Evolutionary conservation across 495 filamentous ascomycete genomes (phyloP), one percentile per base, ranked within the genome.

Genomic region (Bombardia bombarda): DNA sequence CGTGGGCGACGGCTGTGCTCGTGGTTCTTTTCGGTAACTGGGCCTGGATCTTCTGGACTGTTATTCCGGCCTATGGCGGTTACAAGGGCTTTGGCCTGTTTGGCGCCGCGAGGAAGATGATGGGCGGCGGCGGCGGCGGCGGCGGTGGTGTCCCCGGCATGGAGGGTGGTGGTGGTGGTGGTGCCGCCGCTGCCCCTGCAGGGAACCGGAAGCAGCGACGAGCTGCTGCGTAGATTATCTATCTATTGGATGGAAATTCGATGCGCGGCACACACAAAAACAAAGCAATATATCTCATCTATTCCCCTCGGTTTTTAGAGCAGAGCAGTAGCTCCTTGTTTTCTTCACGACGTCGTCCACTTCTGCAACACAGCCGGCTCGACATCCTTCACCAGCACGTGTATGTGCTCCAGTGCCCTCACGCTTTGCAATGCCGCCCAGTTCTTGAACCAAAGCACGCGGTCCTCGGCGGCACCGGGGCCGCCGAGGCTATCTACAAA

Each of bases 371-470:
- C 49, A 7, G 69, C 66, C 28, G 79, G 70, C 6, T 74, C 75
- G 23, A 79, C 76, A 62, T 77, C 78, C 44, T 66, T 73, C 12
- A 88, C 66, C 45, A 88, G 60, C 12, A 87, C 67, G 46, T 73
- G 70, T 22, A 73, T 59, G 44, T 73, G 89, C 52, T 94, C 89
- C 43, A 95, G 62, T 6, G 79, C 75, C 39, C 83, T 68, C 37
- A 96, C 87, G 59, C 87, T 93, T 67, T 95, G 88, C 57, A 94
- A 60, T n/a, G 76, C 77, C 38, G 79, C 79, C 84, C 86, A 93
- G 55, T 96, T 96, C 74, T 94, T 95, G 57, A 95, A 95, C 85
- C 86, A 96, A 52, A 89, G 46, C 46, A 95, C 86, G 45, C 74
- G 76, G 5, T 78, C 71, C 20, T 69, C 63, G n/a, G n/a, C n/a